Base-by-base conservation (phyloP, 176 grass and related monocot genomes). In the Microstegium vimineum region DNA sequence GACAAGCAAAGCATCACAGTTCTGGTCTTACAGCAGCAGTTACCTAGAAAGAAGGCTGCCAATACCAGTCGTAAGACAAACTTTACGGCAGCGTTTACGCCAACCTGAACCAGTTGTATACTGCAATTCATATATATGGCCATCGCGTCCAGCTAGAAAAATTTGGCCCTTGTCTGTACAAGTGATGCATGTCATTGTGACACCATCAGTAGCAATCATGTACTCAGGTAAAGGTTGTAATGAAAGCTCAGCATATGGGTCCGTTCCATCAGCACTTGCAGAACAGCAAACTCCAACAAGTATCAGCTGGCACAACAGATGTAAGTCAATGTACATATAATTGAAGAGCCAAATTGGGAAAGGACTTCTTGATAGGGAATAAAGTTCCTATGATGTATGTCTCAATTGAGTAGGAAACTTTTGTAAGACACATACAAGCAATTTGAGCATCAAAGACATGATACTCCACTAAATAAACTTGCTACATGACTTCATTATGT, bases 191-290 rank as follows among this genome's bases (percentile, higher is more conserved):
- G 91, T 92, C 90, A 94, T 89, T 78, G 93, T 92, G 66, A 92
- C 90, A 88, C 95, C 95, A 88, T 98, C 95, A 80, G 90, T 95
- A 49, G 89, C 69, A 64, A 93, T 90, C 67, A 71, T 87, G 66
- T 98, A 98, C 78, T 98, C 95, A 22, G 92, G 92, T 84, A 98
- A 89, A 84, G 92, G 82, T 82, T 98, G 92, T 79, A 98, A 88
- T 51, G 95, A 94, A 76, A 98, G 89, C 73, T 98, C 95, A 35
- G 92, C 89, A 82, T 91, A 93, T 33, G 89, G 90, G 87, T 95
- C 89, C 9, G 85, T 86, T 75, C 95, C 92, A 86, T 98, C 90
- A 62, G 86, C 88, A 82, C 89, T 91, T 79, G 79, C 75, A 73
- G 89, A 90, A 83, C 92, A 98, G 79, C 89, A 98, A 82, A 98